Percentiles rank a stretch among this genome's conserved stretches.
Conservation (phyloP, 2,329 filamentous ascomycete species). For the Colletotrichum gigasporum region DNA sequence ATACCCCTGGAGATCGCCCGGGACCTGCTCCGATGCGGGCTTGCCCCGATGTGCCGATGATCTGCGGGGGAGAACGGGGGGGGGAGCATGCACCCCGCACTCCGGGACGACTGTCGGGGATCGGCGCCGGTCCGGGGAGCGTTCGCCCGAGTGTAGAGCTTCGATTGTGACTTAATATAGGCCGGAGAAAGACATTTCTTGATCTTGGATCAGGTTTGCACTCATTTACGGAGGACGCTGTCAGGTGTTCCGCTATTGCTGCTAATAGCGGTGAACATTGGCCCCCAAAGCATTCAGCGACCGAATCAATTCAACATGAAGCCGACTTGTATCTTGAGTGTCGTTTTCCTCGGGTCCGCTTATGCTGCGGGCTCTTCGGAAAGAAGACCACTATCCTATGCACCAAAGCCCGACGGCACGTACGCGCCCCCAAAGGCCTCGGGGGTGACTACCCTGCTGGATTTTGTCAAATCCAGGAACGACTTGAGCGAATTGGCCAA, state of each 20-base stretch:
- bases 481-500: background rate
- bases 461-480: constrained; percentile 5
- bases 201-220: too few relatives aligned
- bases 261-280: too few relatives aligned
- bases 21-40: background rate
- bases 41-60: background rate
- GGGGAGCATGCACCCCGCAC: background rate
- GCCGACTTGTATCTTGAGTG: background rate
- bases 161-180: too few relatives aligned
- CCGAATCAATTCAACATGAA: constrained; percentile 9
- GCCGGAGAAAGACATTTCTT: too few relatives aligned
- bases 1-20: background rate
- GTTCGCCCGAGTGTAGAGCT: too few relatives aligned
- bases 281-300: too few relatives aligned
- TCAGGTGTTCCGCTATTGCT: too few relatives aligned
- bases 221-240: too few relatives aligned
- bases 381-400: background rate
- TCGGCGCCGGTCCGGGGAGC: background rate
- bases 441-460: background rate
- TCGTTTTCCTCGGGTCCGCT: background rate
- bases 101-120: constrained; percentile 2
- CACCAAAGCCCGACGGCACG: background rate
- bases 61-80: background rate
- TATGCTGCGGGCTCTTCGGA: background rate
- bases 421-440: background rate